These are phyloP conservation scores for Amborella trichopoda DNA, from an alignment of 164 flowering plant genomes.

Conservation along the genomic window DNA sequence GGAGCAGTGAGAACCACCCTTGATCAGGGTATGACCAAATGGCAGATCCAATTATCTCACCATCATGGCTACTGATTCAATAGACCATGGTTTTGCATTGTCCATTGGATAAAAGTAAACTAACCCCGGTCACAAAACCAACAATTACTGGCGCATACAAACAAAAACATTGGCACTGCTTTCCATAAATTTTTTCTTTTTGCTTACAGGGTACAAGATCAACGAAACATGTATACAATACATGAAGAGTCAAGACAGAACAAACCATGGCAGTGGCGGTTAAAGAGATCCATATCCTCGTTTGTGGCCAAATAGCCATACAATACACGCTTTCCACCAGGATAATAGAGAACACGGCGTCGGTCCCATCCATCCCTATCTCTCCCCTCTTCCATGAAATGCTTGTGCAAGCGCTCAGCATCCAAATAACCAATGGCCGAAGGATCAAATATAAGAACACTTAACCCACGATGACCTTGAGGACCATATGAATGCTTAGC, in stretches of 20 bases:
- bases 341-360: conserved; percentile 24
- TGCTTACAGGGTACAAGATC: conserved; percentile 1
- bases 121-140: too few relatives aligned
- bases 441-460: conserved; percentile 72
- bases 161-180: too few relatives aligned
- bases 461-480: conserved; percentile 90
- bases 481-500: conserved; percentile 95
- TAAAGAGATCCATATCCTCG: conserved; percentile 61
- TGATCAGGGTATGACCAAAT: too few relatives aligned
- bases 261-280: conserved; percentile 70
- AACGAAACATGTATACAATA: neutral
- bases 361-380: conserved; percentile 70
- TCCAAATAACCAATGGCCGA: conserved; percentile 64
- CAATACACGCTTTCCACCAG: conserved; percentile 77
- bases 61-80: too few relatives aligned
- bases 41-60: too few relatives aligned
- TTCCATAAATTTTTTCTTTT: too few relatives aligned
- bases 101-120: too few relatives aligned
- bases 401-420: conserved; percentile 83
- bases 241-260: neutral
- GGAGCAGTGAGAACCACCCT: too few relatives aligned
- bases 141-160: too few relatives aligned
- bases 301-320: conserved; percentile 72
- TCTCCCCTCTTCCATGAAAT: conserved; percentile 44
- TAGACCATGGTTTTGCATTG: too few relatives aligned